Base-by-base conservation (phyloP, 495 filamentous ascomycete genomes). In the Lophium mytilinum region DNA sequence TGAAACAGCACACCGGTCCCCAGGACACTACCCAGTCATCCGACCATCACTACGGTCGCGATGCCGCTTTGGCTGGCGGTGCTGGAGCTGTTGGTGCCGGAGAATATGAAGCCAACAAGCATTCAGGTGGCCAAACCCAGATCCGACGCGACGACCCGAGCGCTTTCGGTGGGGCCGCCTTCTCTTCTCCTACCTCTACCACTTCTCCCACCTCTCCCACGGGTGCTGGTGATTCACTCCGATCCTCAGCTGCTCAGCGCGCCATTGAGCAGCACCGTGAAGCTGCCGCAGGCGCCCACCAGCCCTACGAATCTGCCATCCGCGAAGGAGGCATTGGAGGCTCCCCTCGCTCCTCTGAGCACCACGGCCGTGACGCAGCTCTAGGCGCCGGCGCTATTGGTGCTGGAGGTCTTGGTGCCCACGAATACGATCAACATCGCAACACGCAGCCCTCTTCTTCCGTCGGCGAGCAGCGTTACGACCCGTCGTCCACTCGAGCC, bases 311-410 rank as follows among this genome's bases (percentile, higher is more conserved):
- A 30, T 30, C 24, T 30, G 24, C 24, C 24, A 30, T 30, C 24
- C 24, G 24, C 24, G 24, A 30, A 30, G 24, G 6, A 30, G 24
- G 14, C 12, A 34, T 18, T 11, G 9, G 18, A 39, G 15, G 6
- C 15, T 9, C 15, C 34, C 49, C 34, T 10, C 49, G 18, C 19
- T 42, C 35, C 30, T 42, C 63, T 34, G 70, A 65, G 53, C 68
- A 72, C 53, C 66, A 68, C 45, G 62, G 62, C 34, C 42, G 60
- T 5, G 60, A 66, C 52, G 56, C 60, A 15, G 49, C 63, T 42
- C 10, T 60, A 9, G 49, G 24, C 12, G 58, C 55, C 4, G 60
- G 36, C 3, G 59, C 51, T 35, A 60, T 51, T 45, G 62, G 56
- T 10, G 54, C 56, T 47, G 61, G 59, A 3, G 45, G 37, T 14